Base-by-base conservation (phyloP, 495 filamentous ascomycete genomes). In the Talaromyces nanjingensis region DNA sequence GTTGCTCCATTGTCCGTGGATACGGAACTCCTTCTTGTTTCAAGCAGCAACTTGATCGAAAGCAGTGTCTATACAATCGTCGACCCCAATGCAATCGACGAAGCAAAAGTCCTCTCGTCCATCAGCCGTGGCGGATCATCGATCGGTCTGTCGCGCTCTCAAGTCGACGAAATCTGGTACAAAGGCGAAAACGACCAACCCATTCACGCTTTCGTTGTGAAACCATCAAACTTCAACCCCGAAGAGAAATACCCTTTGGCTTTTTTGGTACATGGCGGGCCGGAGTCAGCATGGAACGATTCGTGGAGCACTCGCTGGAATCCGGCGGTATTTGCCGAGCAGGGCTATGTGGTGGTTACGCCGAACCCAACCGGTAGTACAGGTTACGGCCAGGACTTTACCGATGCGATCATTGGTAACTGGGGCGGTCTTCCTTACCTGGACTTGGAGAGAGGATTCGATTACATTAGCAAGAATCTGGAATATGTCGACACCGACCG, bases 251-350 rank as follows among this genome's bases (percentile, higher is more conserved):
- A 96, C 71, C 92, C 92, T 0, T 75, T 97, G 34, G 86, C 87
- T 2, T 91, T 91, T 66, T 70, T 96, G 45, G 90, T 97, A 57
- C 93, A 97, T 66, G 93, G 93, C 59, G 93, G 93, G 0, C 92
- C 92, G 0, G 92, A 96, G 70, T 89, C 89, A 6, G 87, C 90
- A 1, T 96, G 92, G 91, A 82, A 79, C 6, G 90, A 96, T 69
- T 76, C 83, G 31, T 96, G 92, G 92, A 88, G 83, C 64, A 96
- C 90, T 1, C 80, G 93, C 16, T 96, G 93, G 93, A 97, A 97
- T 65, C 91, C 90, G 0, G 91, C 90, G 6, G 82, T 96, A 4
- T 96, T 93, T 70, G 92, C 93, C 4, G 92, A 96, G 72, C 91
- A 96, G 70, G 93, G 92, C 12, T 96, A 96, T 65, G 86, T 96